A percentile compares a stretch with the other conserved stretches of the same genome.
phyloP scores from a whole-genome alignment of 371 early-diverging fungal genomes.

The Rhizopus delemar region DNA sequence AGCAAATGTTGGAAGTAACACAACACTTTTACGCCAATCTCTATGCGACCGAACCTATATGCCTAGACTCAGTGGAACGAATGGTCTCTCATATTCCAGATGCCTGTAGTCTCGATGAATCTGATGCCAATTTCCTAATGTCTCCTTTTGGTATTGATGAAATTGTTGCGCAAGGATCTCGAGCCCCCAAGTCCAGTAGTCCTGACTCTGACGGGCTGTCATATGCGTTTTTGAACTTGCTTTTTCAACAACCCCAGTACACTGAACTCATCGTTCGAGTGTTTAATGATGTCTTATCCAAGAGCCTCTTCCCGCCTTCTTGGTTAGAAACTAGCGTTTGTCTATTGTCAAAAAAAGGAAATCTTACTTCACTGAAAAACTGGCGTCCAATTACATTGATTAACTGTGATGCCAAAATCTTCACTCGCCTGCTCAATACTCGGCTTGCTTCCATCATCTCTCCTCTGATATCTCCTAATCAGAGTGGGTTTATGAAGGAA shows the following conservation, averaged over 20 bases:
- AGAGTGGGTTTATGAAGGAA: slow-evolving; percentile 8
- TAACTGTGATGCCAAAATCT: slow-evolving; percentile 28
- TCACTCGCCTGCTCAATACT: slow-evolving; percentile 24
- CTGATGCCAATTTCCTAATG: not conserved
- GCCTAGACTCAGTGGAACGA: not conserved
- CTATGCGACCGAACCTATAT: slow-evolving; percentile 8
- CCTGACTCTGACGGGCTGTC: slow-evolving; percentile 11
- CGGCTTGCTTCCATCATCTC: not conserved
- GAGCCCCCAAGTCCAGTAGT: slow-evolving; percentile 8
- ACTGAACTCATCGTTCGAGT: not conserved
- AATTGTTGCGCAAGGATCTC: not conserved
- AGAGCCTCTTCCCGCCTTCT: slow-evolving; percentile 9
- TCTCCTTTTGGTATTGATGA: not conserved
- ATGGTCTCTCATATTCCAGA: not conserved
- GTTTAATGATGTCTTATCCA: not conserved
- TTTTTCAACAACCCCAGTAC: not conserved
- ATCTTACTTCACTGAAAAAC: not conserved
- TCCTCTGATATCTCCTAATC: slow-evolving; percentile 3
- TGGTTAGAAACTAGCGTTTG: slow-evolving; percentile 20
- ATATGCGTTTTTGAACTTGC: slow-evolving; percentile 1
- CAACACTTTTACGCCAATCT: not conserved
- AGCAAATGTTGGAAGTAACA: slow-evolving; percentile 5
- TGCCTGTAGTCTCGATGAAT: not conserved
- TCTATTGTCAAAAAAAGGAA: slow-evolving; percentile 20
- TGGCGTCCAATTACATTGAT: slow-evolving; percentile 19